Percentiles rank a stretch among this genome's conserved stretches.
Conservation (phyloP, 768 basidiomycete species). For the Russula sp. region DNA sequence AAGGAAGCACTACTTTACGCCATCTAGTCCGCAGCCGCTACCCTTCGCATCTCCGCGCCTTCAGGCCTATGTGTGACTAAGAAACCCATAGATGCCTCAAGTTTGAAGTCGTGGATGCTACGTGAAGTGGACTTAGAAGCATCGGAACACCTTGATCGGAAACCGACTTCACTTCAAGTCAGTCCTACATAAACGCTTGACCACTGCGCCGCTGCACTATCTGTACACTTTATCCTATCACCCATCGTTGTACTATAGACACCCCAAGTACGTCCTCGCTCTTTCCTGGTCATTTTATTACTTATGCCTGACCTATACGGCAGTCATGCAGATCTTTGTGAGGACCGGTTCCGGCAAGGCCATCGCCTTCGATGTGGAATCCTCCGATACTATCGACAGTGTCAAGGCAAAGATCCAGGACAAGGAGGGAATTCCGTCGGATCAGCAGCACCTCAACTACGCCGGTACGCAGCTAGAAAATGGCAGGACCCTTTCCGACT, state of each 20-base stretch:
- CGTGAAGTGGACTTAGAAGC: slow-evolving; percentile 1
- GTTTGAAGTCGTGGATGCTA: background rate
- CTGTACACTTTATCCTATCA: background rate
- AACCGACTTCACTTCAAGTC: too few relatives aligned
- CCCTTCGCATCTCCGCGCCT: too few relatives aligned
- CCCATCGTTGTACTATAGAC: background rate
- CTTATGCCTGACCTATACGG: background rate
- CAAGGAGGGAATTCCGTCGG: background rate
- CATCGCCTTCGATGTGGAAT: background rate
- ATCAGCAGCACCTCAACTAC: background rate
- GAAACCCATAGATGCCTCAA: background rate
- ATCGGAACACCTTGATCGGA: too few relatives aligned
- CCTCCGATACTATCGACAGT: background rate
- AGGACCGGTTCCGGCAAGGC: background rate
- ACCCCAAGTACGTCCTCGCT: background rate
- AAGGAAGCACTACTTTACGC: background rate
- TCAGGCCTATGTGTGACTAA: background rate
- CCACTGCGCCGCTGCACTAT: background rate
- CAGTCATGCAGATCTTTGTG: slow-evolving; percentile 30
- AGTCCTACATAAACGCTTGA: slow-evolving; percentile 1
- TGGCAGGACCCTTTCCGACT: background rate
- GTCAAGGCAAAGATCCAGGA: background rate
- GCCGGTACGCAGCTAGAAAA: background rate
- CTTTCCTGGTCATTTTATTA: background rate
- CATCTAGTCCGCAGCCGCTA: too few relatives aligned